Evolutionary conservation across 2,329 filamentous ascomycete species (phyloP).

Genomic region (Fusarium transvaalense): DNA sequence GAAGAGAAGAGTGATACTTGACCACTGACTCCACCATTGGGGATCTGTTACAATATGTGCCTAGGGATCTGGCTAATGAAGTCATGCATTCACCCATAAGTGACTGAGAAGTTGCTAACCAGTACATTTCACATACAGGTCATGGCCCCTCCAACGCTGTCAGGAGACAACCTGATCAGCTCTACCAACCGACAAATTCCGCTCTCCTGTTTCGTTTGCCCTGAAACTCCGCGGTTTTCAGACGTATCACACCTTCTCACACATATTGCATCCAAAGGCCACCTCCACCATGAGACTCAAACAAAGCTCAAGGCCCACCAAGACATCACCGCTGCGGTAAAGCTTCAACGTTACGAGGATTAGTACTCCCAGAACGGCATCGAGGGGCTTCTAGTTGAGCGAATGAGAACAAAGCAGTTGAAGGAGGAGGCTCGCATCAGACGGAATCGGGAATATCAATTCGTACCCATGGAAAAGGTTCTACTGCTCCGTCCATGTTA

Average conservation of each 20-base stretch:
- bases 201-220: constrained; percentile 86
- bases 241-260: constrained; percentile 93
- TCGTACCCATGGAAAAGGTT: constrained; percentile 43
- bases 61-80: background rate
- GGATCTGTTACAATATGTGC: background rate
- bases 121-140: constrained; percentile 43
- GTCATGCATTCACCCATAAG: background rate
- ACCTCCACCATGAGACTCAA: constrained; percentile 86
- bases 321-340: constrained; percentile 72
- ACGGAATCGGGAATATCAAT: constrained; percentile 49
- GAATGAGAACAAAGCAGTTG: constrained; percentile 80
- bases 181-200: constrained; percentile 63
- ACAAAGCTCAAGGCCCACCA: constrained; percentile 78
- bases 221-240: constrained; percentile 83
- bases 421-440: constrained; percentile 71
- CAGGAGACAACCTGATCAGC: constrained; percentile 37
- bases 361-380: constrained; percentile 84
- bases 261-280: constrained; percentile 92
- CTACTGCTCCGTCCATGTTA: background rate
- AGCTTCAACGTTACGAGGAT: constrained; percentile 76
- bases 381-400: constrained; percentile 78
- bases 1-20: constrained; percentile 9
- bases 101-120: constrained; percentile 34
- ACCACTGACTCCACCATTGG: background rate
- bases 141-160: constrained; percentile 54